These are phyloP conservation scores for Huntiella moniliformis DNA, from an alignment of 2,329 filamentous ascomycete species.

Conservation along the genomic window DNA sequence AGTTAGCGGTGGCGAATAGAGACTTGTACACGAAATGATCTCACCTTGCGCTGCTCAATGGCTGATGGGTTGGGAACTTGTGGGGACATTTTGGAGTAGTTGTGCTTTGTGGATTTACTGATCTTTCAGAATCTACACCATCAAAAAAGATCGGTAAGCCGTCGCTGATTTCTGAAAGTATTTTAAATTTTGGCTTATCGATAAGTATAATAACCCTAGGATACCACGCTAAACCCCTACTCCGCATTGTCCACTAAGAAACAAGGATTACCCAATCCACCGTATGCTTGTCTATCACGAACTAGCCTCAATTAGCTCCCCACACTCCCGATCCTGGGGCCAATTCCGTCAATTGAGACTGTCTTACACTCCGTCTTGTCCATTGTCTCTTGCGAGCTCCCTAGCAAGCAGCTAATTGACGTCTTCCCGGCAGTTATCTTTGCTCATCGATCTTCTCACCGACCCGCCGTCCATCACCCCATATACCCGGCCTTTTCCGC, in stretches of 20 bases:
- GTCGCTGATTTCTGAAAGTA: no score
- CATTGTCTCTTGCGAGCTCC: not conserved
- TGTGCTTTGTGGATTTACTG: not conserved
- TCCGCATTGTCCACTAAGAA: not conserved
- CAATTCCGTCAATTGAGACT: no score
- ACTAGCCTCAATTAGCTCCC: no score
- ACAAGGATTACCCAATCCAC: slow-evolving; percentile 1
- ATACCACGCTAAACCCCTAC: not conserved
- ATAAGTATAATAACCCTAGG: slow-evolving; percentile 1
- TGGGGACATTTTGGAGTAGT: slow-evolving; percentile 22
- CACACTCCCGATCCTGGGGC: no score
- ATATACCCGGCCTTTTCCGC: not conserved
- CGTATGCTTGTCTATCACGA: no score
- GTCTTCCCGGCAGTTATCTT: no score
- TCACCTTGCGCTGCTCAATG: slow-evolving; percentile 41
- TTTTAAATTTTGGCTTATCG: slow-evolving; percentile 9
- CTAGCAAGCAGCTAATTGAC: no score
- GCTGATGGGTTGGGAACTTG: slow-evolving; percentile 33
- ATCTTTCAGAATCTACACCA: not conserved
- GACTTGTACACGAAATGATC: slow-evolving; percentile 11
- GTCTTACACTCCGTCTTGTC: not conserved
- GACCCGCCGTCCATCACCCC: no score
- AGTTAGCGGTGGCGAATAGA: not conserved
- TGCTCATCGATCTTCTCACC: no score
- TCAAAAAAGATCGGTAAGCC: no score